Conservation (phyloP, 148 eudicot species). For the Camellia granthamiana region DNA sequence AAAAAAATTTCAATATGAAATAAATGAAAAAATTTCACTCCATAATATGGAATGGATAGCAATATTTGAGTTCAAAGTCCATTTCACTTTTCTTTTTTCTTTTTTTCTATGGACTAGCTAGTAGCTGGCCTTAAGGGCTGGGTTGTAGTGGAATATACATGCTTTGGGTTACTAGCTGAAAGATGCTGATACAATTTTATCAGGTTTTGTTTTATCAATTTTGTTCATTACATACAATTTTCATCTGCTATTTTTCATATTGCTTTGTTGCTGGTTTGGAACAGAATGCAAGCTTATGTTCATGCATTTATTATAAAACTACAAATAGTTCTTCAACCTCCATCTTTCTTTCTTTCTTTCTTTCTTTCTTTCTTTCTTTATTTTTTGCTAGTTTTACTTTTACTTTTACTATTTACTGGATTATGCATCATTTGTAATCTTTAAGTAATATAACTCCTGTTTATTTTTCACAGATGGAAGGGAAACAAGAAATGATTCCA, state of each 20-base stretch:
- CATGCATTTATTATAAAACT: not conserved
- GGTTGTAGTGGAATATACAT: not conserved
- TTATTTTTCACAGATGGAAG: constrained; percentile 36
- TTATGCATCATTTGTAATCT: not conserved
- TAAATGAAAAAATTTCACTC: not conserved
- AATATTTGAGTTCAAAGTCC: not conserved
- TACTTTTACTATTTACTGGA: not conserved
- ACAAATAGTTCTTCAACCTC: not conserved
- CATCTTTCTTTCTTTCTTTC: not conserved
- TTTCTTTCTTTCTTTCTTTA: too few relatives aligned
- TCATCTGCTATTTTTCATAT: not conserved
- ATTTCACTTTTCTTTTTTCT: not conserved
- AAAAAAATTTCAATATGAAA: not conserved
- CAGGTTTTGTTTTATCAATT: too few relatives aligned
- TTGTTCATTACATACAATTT: not conserved
- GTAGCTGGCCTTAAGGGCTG: not conserved
- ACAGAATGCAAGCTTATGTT: not conserved
- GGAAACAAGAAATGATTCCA: constrained; percentile 19
- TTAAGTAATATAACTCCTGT: not conserved
- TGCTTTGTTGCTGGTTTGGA: not conserved
- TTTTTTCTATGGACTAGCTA: not conserved
- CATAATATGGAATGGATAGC: not conserved
- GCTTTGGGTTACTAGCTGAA: not conserved
- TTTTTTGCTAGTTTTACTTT: not conserved
- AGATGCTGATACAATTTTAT: too few relatives aligned